Evolutionary conservation across 352 stramenopile species (phyloP), one percentile per base, ranked within the genome.

Genomic region (Discostella stelligera): DNA sequence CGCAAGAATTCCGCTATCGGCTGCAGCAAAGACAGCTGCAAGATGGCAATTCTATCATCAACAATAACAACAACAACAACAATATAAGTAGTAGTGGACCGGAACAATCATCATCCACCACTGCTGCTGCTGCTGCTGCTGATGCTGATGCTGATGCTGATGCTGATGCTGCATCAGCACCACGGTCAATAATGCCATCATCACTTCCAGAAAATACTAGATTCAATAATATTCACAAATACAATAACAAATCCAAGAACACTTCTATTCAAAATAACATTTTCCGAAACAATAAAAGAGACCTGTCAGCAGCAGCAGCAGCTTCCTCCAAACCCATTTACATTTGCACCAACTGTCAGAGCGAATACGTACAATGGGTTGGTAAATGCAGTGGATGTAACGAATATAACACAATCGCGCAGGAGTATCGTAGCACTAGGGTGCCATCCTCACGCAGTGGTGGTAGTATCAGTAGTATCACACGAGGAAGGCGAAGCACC

Each of bases 331-430:
- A 32, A 32, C 27, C 27, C 27, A 32, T 32, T 32, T 32, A 32
- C 62, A 64, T 88, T n/a, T 90, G 89, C 60, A 87, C 68, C 4
- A 91, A 89, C 68, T 93, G 90, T 75, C 83, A 85, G 37, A 59
- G 70, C 10, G 84, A 92, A 68, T 87, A 81, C 69, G 79, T 90
- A 0, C 86, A 94, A 66, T 95, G 90, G 90, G 69, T 82, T 41
- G 90, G 90, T 18, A 64, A 79, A 70, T 92, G 86, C 75, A 73
- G 87, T 27, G 88, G 89, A 3, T 98, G 96, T 83, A 83, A 87
- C 14, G 76, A 95, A 41, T 98, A 95, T 95, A 96, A 97, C 59
- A 92, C 91, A 10, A 85, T 98, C 21, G 88, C 91, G 62, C 75
- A 94, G 70, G 61, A 21, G 77, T n/a, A 60, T 48, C 27, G 27